Evolutionary conservation across 371 early-diverging fungal genomes (phyloP), one percentile per base, ranked within the genome.

Genomic region (Rhizomucor miehei): DNA sequence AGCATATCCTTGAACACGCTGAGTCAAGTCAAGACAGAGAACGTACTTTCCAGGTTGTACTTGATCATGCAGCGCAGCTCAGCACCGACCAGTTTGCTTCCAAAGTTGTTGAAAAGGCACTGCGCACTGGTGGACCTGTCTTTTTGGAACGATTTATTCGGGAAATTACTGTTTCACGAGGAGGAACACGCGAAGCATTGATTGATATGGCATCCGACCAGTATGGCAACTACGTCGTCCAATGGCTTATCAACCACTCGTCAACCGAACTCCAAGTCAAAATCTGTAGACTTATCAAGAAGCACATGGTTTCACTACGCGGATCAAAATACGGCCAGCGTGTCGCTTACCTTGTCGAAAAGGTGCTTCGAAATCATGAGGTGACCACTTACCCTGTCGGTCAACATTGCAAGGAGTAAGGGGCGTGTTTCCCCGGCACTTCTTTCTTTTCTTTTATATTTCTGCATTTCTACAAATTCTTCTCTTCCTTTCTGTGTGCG

Each of bases 141-240:
- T 71, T 66, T 41, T 25, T 71, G 29, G 53, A 49, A 17, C 56
- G 53, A 17, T 69, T 75, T 49, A 52, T 71, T 21, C 49, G 67
- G 1, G 60, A 62, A 23, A 61, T 75, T 9, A 62, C 25, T 12
- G 41, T 41, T 1, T 21, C 36, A 4, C 54, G 36, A 9, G 36
- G 46, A 6, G 16, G 19, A 19, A 6, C 41, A 34, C 71, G 82
- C 2, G 77, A 80, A 50, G 70, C 79, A 2, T 21, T 82, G 37
- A 73, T 82, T 36, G 80, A 82, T 43, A 77, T 82, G 60, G 82
- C 82, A 1, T 76, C 82, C 2, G 82, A 90, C 56, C 90, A 90
- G 63, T 88, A 84, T 61, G 90, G 85, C 40, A 99, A 99, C 81
- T 99, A 90, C 56, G 88, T 90, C 44, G 83, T 88, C 48, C 90